Conservation (phyloP, 192 early-diverging fungal genomes). For the Spizellomyces sp. region DNA sequence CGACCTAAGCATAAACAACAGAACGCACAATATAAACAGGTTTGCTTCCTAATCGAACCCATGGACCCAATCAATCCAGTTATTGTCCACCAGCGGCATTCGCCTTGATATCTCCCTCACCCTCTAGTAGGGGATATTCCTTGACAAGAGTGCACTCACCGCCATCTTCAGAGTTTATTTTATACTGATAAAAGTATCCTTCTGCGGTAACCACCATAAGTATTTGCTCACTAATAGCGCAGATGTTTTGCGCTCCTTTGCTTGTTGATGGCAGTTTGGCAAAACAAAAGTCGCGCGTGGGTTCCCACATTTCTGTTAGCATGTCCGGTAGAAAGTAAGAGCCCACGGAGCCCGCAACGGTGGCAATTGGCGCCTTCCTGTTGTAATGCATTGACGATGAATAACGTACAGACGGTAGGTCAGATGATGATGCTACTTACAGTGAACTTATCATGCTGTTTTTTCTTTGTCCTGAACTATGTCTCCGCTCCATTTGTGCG, state of each 20-base stretch:
- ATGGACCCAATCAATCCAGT: no score
- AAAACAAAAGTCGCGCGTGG: constrained; percentile 90
- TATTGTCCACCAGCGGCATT: no score
- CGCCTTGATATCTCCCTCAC: neutral
- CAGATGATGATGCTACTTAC: constrained; percentile 23
- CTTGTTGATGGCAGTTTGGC: constrained; percentile 72
- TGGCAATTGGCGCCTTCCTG: constrained; percentile 41
- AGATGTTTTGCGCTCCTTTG: constrained; percentile 48
- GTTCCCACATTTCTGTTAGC: constrained; percentile 92
- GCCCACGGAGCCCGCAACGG: constrained; percentile 70
- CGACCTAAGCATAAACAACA: no score
- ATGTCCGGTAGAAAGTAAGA: constrained; percentile 82
- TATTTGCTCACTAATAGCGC: constrained; percentile 33
- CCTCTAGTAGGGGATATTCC: constrained; percentile 8
- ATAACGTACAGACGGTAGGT: neutral
- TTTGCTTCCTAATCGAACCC: no score
- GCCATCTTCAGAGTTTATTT: constrained; percentile 84
- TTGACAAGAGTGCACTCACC: constrained; percentile 58
- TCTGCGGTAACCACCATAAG: constrained; percentile 89
- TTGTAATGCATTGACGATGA: neutral
- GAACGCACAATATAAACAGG: no score
- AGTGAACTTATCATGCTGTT: constrained; percentile 35
- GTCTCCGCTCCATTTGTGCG: neutral
- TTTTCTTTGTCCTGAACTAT: constrained; percentile 3
- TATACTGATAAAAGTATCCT: constrained; percentile 90